Percentiles rank a stretch among this genome's conserved stretches.
Evolutionary conservation across 768 basidiomycete species (phyloP).

Genomic region (Lactifluus volemus): DNA sequence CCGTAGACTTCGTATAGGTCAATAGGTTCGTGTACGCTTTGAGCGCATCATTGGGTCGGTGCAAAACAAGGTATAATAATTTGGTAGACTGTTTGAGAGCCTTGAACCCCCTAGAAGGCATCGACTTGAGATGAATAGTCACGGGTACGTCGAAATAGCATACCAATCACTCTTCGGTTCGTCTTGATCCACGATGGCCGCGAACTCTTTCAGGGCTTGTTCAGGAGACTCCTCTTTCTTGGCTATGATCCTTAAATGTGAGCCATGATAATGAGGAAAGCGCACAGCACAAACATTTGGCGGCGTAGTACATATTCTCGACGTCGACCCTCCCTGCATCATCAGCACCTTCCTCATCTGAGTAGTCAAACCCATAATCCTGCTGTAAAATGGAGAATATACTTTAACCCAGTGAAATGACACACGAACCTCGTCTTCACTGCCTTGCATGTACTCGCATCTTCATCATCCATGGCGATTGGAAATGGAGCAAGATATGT

Average conservation of each 20-base stretch:
- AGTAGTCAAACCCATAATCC: conserved; percentile 97
- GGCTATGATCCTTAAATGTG: conserved; percentile 37
- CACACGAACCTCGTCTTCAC: conserved; percentile 63
- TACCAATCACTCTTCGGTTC: conserved; percentile 93
- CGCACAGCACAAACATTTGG: conserved; percentile 65
- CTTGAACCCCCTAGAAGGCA: conserved; percentile 82
- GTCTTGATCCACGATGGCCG: conserved; percentile 82
- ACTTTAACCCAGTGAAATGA: conserved; percentile 10
- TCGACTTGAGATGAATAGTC: not conserved
- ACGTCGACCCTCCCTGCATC: conserved; percentile 79
- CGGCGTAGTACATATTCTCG: conserved; percentile 97
- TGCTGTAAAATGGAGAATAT: conserved; percentile 25
- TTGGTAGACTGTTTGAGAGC: conserved; percentile 97
- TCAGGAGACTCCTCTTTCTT: conserved; percentile 94
- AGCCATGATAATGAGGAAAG: not conserved
- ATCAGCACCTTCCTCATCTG: conserved; percentile 78
- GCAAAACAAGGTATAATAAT: conserved; percentile 71
- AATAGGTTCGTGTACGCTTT: conserved; percentile 79
- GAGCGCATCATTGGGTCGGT: conserved; percentile 77
- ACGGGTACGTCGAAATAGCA: conserved; percentile 21
- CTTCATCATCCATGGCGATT: conserved; percentile 76
- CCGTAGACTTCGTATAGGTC: conserved; percentile 91
- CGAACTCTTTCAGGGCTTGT: conserved; percentile 84
- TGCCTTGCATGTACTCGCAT: conserved; percentile 93
- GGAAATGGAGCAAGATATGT: not conserved